Conservation (phyloP, 768 basidiomycete genomes). For the Cystofilobasidium capitatum region DNA sequence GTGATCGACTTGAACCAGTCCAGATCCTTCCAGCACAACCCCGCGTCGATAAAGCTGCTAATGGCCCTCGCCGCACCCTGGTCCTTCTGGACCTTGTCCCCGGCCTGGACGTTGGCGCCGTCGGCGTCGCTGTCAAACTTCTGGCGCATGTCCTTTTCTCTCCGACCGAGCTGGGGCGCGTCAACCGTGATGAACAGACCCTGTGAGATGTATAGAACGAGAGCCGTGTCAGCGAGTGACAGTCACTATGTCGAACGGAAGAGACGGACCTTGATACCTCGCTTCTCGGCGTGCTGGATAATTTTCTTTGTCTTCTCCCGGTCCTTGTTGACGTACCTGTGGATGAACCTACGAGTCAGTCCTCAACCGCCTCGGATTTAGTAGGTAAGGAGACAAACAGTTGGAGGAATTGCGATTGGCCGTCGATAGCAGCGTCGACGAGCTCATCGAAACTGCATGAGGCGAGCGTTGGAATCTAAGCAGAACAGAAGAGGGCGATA, state of each 20-base stretch:
- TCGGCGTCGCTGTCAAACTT: slow-evolving; percentile 68
- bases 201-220: neutral
- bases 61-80: slow-evolving; percentile 93
- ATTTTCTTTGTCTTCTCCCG: slow-evolving; percentile 71
- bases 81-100: slow-evolving; percentile 57
- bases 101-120: slow-evolving; percentile 48
- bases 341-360: neutral
- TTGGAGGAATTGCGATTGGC: slow-evolving; percentile 78
- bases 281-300: slow-evolving; percentile 78
- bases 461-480: slow-evolving; percentile 83
- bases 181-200: slow-evolving; percentile 89
- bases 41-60: slow-evolving; percentile 90
- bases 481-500: neutral
- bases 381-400: slow-evolving; percentile 45
- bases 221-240: neutral
- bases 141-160: slow-evolving; percentile 92
- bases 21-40: slow-evolving; percentile 74
- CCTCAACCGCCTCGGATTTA: neutral
- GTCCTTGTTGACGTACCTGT: slow-evolving; percentile 84
- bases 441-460: slow-evolving; percentile 95
- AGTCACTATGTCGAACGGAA: neutral
- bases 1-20: slow-evolving; percentile 67
- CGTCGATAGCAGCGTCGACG: slow-evolving; percentile 68
- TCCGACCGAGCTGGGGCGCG: slow-evolving; percentile 86
- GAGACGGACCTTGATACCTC: slow-evolving; percentile 67